Evolutionary conservation across 768 basidiomycete species (phyloP).

Genomic region (Mycena filopes): DNA sequence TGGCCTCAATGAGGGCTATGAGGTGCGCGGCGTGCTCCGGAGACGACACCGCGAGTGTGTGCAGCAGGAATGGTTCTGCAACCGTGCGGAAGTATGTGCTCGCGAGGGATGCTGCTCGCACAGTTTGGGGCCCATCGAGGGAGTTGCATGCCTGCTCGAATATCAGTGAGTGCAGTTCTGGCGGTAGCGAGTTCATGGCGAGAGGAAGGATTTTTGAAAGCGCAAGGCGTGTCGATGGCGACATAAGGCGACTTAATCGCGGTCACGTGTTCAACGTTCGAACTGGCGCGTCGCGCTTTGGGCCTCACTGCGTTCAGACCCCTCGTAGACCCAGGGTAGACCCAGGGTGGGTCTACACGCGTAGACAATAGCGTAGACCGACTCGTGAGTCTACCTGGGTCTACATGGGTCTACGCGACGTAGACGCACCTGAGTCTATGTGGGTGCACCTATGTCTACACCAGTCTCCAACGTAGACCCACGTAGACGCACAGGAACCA

Average conservation of each 20-base stretch:
- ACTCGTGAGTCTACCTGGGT: no score
- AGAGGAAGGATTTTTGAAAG: background rate
- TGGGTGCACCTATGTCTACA: no score
- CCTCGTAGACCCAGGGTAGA: no score
- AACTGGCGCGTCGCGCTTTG: no score
- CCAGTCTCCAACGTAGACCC: no score
- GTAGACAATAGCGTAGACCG: no score
- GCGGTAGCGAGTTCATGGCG: constrained; percentile 10
- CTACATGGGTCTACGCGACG: no score
- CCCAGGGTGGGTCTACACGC: no score
- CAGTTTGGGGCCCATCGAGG: background rate
- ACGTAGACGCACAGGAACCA: no score
- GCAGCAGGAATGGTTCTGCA: constrained; percentile 13
- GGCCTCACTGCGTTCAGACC: no score
- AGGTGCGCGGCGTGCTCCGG: background rate
- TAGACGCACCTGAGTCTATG: no score
- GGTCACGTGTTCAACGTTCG: constrained; percentile 12
- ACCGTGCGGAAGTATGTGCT: constrained; percentile 15
- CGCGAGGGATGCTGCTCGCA: constrained; percentile 14
- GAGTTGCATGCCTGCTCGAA: constrained; percentile 9
- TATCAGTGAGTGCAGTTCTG: constrained; percentile 21
- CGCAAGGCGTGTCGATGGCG: constrained; percentile 22
- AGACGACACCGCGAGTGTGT: constrained; percentile 8
- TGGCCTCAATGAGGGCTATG: background rate
- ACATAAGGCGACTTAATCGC: constrained; percentile 22